Evolutionary conservation across 805 yeast species (phyloP).

Genomic region (Saccharomyces mikatae): DNA sequence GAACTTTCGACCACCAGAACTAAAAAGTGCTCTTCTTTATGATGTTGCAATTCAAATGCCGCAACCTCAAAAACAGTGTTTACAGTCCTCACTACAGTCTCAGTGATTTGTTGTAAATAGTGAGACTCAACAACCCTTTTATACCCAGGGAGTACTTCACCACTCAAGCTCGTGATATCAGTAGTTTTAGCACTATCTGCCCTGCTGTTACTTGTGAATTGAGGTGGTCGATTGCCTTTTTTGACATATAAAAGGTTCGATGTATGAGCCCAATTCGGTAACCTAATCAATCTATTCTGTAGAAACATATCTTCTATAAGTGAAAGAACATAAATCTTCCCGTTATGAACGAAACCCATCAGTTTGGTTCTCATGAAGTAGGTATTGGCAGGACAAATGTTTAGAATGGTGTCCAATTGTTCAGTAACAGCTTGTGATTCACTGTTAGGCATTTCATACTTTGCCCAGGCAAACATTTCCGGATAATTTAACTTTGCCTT

Average conservation of each 20-base stretch:
- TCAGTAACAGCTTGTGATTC: constrained; percentile 10
- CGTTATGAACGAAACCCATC: constrained; percentile 79
- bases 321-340: constrained; percentile 82
- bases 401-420: constrained; percentile 22
- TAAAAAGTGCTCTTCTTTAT: constrained; percentile 63
- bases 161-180: not conserved
- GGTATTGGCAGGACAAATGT: constrained; percentile 21
- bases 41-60: constrained; percentile 56
- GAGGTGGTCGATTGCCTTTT: not conserved
- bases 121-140: constrained; percentile 37
- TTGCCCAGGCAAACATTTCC: constrained; percentile 21
- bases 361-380: constrained; percentile 79
- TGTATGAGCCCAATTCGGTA: constrained; percentile 32
- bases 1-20: constrained; percentile 78
- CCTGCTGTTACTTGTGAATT: not conserved
- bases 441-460: not conserved
- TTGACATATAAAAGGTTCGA: constrained; percentile 22
- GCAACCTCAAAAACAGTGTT: constrained; percentile 82
- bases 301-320: constrained; percentile 85
- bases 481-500: constrained; percentile 27
- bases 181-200: not conserved
- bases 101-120: constrained; percentile 80
- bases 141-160: not conserved
- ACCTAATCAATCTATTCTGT: constrained; percentile 38
- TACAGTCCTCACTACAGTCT: constrained; percentile 73